Percentiles rank a stretch among this genome's conserved stretches.
These are phyloP conservation scores for Tirmania nivea DNA, from an alignment of 495 filamentous ascomycete genomes.

Conservation along the genomic window DNA sequence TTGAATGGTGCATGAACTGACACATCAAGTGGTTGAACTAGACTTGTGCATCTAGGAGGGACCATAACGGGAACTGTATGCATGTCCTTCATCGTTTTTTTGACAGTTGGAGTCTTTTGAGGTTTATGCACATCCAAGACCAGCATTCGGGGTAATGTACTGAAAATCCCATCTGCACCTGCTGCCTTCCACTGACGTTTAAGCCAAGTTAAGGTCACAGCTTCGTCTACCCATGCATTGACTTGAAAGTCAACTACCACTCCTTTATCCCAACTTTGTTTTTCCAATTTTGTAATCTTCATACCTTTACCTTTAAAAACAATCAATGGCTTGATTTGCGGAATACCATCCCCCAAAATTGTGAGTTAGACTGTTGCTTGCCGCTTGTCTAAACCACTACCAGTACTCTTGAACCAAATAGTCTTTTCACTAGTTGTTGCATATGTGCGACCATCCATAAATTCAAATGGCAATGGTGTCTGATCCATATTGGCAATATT, in stretches of 20 bases:
- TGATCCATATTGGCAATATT: constrained; percentile 1
- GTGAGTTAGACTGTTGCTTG: not conserved
- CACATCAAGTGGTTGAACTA: constrained; percentile 5
- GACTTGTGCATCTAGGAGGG: constrained; percentile 2
- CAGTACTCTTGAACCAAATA: not conserved
- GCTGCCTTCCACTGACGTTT: not conserved
- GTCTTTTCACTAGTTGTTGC: not conserved
- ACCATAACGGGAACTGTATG: constrained; percentile 2
- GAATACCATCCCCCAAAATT: not conserved
- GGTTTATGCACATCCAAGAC: not conserved
- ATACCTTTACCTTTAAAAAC: not conserved
- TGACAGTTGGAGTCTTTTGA: not conserved
- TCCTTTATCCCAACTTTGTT: not conserved
- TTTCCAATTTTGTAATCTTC: not conserved
- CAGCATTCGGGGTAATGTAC: not conserved
- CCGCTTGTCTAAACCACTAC: not conserved
- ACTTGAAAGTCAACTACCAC: constrained; percentile 1
- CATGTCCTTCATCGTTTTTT: too few relatives aligned
- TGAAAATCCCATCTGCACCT: too few relatives aligned
- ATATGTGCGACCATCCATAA: not conserved
- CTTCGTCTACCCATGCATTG: not conserved
- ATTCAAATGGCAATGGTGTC: not conserved
- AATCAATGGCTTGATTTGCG: not conserved
- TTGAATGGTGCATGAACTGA: constrained; percentile 1
- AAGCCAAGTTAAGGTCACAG: not conserved